phyloP scores from a whole-genome alignment of 2,329 filamentous ascomycete genomes.

The Pseudocercospora pini-densiflorae region DNA sequence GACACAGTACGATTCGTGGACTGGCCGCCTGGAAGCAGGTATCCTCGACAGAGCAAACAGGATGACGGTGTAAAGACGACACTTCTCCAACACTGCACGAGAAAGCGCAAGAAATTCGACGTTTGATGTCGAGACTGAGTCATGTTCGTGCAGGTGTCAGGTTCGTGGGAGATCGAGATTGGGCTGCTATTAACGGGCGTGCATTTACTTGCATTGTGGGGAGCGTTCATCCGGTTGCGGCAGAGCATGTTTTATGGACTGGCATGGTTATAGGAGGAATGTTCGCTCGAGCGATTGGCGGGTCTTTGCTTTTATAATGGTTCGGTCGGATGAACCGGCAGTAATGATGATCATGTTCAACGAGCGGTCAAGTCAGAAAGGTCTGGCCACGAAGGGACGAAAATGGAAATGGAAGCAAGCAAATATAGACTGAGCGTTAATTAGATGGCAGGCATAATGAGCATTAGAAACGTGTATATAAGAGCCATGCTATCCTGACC shows the following conservation, averaged over 20 bases:
- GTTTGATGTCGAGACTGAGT: constrained; percentile 16
- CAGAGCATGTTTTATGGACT: not conserved
- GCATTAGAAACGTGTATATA: not conserved
- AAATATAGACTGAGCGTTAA: not conserved
- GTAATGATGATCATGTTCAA: not conserved
- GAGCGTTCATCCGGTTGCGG: not conserved
- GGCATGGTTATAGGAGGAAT: not conserved
- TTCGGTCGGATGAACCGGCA: not conserved
- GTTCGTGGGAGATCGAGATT: constrained; percentile 1
- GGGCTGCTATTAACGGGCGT: not conserved
- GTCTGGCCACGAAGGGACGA: too few relatives aligned
- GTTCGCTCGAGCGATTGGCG: not conserved
- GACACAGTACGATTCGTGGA: constrained; percentile 45
- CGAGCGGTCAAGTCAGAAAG: not conserved
- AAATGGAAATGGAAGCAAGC: not conserved
- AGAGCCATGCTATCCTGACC: not conserved
- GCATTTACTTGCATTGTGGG: not conserved
- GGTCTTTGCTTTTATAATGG: not conserved
- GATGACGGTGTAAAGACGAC: constrained; percentile 37
- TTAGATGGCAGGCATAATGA: not conserved
- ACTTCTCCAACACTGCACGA: constrained; percentile 33
- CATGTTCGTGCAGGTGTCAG: constrained; percentile 6
- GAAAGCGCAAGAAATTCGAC: constrained; percentile 32
- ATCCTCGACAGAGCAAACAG: constrained; percentile 40
- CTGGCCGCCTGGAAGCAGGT: constrained; percentile 34